Evolutionary conservation across 495 filamentous ascomycete genomes (phyloP).

Genomic region (Penicillium lagena): DNA sequence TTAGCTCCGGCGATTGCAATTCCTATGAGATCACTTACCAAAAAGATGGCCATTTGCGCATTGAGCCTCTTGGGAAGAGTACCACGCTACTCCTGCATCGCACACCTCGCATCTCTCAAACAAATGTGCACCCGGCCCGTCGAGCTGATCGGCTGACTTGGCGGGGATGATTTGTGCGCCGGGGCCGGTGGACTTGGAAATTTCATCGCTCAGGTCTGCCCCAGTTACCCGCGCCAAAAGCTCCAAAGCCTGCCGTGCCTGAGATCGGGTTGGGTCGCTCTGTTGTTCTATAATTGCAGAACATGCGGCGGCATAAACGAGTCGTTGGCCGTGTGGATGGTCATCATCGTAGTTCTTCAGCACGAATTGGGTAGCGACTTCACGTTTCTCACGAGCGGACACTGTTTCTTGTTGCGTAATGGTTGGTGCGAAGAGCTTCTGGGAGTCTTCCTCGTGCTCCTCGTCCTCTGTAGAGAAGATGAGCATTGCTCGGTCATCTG

Average conservation of each 20-base stretch:
- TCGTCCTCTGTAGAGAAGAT: conserved; percentile 21
- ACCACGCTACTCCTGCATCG: conserved; percentile 31
- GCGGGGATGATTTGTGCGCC: conserved; percentile 9
- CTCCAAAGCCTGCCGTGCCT: conserved; percentile 22
- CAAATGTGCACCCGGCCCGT: conserved; percentile 15
- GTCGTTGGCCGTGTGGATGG: conserved; percentile 16
- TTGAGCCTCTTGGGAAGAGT: conserved; percentile 28
- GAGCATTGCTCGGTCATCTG: conserved; percentile 32
- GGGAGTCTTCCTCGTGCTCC: neutral
- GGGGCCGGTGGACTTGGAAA: conserved; percentile 15
- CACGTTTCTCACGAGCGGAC: conserved; percentile 12
- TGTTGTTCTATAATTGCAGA: conserved; percentile 27
- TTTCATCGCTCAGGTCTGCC: conserved; percentile 27
- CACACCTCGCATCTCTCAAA: conserved; percentile 47
- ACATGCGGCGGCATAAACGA: conserved; percentile 34
- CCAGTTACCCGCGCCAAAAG: conserved; percentile 19
- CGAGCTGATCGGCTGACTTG: conserved; percentile 18
- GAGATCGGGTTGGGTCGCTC: conserved; percentile 13
- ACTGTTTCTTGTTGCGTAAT: conserved; percentile 1
- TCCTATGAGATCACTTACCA: conserved; percentile 14
- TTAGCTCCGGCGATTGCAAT: neutral
- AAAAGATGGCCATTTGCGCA: conserved; percentile 46
- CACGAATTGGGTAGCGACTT: conserved; percentile 22
- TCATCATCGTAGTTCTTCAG: conserved; percentile 13
- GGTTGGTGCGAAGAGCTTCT: conserved; percentile 7